Evolutionary conservation across 805 yeast species (phyloP).

Genomic region (Debaryomyces maramus): DNA sequence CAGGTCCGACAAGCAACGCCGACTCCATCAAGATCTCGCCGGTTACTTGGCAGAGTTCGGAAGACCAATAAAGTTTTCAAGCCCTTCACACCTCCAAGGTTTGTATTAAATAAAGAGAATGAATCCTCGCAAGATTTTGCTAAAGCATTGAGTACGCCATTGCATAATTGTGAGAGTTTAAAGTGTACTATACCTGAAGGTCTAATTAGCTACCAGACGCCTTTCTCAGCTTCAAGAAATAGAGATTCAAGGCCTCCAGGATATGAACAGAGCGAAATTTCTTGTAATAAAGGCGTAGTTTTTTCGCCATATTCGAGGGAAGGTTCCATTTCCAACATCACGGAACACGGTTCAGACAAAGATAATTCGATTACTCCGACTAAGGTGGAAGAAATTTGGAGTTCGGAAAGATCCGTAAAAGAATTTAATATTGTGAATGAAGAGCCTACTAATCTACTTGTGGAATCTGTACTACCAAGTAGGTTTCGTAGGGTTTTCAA

Average conservation of each 20-base stretch:
- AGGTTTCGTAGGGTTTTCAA: conserved; percentile 32
- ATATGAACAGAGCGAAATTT: not conserved
- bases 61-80: not conserved
- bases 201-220: not conserved
- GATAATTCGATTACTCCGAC: not conserved
- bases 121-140: not conserved
- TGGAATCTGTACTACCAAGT: conserved; percentile 29
- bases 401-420: not conserved
- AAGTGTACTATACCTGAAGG: no score
- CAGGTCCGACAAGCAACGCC: no score
- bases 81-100: not conserved
- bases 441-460: not conserved
- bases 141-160: not conserved
- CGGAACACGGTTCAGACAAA: not conserved
- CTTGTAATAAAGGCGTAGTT: no score
- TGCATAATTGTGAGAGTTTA: no score
- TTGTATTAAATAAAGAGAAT: not conserved
- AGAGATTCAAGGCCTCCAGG: not conserved
- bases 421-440: not conserved
- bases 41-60: not conserved
- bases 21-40: not conserved
- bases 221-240: not conserved
- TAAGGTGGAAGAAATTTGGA: not conserved
- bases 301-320: not conserved
- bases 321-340: not conserved